phyloP scores from a whole-genome alignment of 1,284 basidiomycete genomes.

The Irpex sp. region DNA sequence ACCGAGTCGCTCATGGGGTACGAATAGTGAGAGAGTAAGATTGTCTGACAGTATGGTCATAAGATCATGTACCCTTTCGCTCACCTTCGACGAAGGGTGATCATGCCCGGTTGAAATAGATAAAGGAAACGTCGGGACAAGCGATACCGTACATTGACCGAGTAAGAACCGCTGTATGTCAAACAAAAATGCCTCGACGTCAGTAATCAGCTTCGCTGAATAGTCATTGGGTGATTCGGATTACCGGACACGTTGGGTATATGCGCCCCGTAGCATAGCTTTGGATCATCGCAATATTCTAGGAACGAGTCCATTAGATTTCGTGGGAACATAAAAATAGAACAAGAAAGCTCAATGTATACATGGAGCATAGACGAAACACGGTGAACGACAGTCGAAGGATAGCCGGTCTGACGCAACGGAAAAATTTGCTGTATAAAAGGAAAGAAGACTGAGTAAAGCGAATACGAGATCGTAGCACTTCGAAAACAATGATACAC shows the following conservation, averaged over 20 bases:
- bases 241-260: neutral
- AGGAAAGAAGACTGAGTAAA: constrained; percentile 4
- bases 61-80: neutral
- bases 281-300: neutral
- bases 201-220: neutral
- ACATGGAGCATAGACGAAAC: constrained; percentile 3
- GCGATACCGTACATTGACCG: constrained; percentile 11
- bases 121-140: constrained; percentile 6
- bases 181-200: neutral
- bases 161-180: constrained; percentile 8
- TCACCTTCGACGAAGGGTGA: neutral
- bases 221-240: neutral
- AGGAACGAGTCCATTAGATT: constrained; percentile 8
- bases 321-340: neutral
- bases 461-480: neutral
- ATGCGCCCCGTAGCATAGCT: neutral
- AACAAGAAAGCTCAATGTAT: constrained; percentile 7
- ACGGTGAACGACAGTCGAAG: neutral
- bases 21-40: neutral
- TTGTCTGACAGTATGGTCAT: neutral
- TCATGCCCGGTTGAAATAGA: neutral
- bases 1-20: constrained; percentile 6
- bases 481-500: constrained; percentile 1
- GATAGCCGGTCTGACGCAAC: neutral
- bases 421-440: neutral